Base-by-base conservation (phyloP, 139 green algal genomes). In the Chlamydomonas eustigma region DNA sequence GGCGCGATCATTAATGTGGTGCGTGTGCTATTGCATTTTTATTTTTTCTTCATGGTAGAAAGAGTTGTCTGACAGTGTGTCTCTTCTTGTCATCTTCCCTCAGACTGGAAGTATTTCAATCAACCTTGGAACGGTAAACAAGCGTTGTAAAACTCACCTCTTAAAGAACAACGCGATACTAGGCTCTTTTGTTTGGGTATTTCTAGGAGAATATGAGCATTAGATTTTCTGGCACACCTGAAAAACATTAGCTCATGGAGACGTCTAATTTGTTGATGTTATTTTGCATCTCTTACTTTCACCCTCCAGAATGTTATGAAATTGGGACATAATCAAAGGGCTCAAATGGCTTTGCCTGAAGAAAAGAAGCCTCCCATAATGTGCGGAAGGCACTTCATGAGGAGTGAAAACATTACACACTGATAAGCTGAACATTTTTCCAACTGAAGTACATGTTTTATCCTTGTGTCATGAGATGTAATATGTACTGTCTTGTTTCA, bases 221-320 rank as follows among this genome's bases (percentile, higher is more conserved):
- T 37, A 37, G 58, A 8, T 35, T 37, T 28, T 37, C 58, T 37
- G 25, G 6, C 18, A 70, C 58, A 24, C 58, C 24, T 22, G 58
- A 28, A 8, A 24, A 70, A 24, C 6, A 32, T 8, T 28, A 24
- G 28, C 58, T 35, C 25, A 22, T 70, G 32, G 8, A 8, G 24
- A 24, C 58, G 18, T 5, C 25, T 28, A 24, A 22, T 5, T 22
- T 35, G 28, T 28, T 37, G 18, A 22, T 5, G 25, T 35, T 8
- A 32, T 35, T 28, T 35, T 32, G 58, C 58, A 70, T 18, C 18
- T 12, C 18, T 58, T 58, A 28, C 18, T 58, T 58, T 28, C 32
- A 1, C 36, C 4, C 32, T 34, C 39, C 87, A 94, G 80, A 97
- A 97, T 65, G 72, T 96, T 1, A 94, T 97, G 86, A 97, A 97